These are phyloP conservation scores for Athelia psychrophila DNA, from an alignment of 1,284 basidiomycete genomes.

Conservation along the genomic window DNA sequence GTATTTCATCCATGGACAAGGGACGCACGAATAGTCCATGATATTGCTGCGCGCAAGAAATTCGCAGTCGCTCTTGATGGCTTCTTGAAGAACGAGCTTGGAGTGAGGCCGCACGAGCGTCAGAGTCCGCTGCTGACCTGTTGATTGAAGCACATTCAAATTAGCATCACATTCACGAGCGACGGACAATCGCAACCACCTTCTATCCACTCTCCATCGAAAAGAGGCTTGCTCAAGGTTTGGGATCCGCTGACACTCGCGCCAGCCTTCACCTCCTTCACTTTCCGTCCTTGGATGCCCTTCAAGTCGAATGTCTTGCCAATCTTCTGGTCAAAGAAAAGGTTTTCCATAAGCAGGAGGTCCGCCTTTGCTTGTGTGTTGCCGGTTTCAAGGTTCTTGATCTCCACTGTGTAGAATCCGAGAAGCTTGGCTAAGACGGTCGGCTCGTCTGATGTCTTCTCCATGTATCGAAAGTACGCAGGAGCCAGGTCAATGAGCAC, in stretches of 20 bases:
- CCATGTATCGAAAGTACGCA: slow-evolving; percentile 75
- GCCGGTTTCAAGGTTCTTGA: slow-evolving; percentile 70
- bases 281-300: slow-evolving; percentile 71
- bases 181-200: slow-evolving; percentile 30
- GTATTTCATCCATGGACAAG: neutral
- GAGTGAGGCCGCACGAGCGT: slow-evolving; percentile 70
- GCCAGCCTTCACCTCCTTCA: slow-evolving; percentile 58
- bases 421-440: slow-evolving; percentile 74
- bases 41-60: slow-evolving; percentile 74
- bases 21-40: slow-evolving; percentile 78
- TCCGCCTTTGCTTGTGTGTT: slow-evolving; percentile 64
- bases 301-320: slow-evolving; percentile 75
- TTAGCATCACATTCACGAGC: neutral
- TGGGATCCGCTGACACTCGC: slow-evolving; percentile 18
- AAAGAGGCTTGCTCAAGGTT: slow-evolving; percentile 51
- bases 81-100: slow-evolving; percentile 64
- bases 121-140: slow-evolving; percentile 61
- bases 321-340: slow-evolving; percentile 69
- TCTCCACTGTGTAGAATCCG: slow-evolving; percentile 76
- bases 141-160: neutral
- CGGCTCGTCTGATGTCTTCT: slow-evolving; percentile 59
- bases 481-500: slow-evolving; percentile 73
- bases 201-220: slow-evolving; percentile 83
- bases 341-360: slow-evolving; percentile 78
- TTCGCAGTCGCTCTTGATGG: slow-evolving; percentile 65